These are phyloP conservation scores for Cryptococcus amylolentus DNA, from an alignment of 1,284 basidiomycete genomes.

Conservation along the genomic window DNA sequence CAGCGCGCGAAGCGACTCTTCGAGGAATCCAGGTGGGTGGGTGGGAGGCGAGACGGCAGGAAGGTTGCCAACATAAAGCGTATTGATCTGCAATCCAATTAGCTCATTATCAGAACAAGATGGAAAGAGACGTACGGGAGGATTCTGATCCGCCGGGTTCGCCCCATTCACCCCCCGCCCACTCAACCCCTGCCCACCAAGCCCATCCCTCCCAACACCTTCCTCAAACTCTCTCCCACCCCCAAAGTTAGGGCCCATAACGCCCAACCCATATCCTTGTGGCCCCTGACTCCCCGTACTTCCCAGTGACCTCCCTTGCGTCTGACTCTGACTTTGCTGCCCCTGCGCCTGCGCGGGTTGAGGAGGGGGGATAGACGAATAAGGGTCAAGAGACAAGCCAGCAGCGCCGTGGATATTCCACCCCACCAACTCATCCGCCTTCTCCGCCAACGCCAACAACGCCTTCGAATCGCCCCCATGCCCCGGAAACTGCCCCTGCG, in stretches of 20 bases:
- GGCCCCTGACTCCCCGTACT: neutral
- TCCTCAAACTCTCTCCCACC: slow-evolving; percentile 6
- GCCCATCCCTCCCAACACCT: neutral
- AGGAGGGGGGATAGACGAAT: neutral
- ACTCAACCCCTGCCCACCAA: slow-evolving; percentile 15
- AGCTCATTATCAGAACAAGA: neutral
- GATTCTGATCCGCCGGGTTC: slow-evolving; percentile 81
- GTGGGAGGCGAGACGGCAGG: slow-evolving; percentile 65
- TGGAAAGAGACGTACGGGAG: slow-evolving; percentile 58
- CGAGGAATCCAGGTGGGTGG: slow-evolving; percentile 71
- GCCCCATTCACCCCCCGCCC: slow-evolving; percentile 23
- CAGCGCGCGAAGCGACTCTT: slow-evolving; percentile 75
- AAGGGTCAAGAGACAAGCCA: neutral
- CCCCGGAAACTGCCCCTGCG: slow-evolving; percentile 12
- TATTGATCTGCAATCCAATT: slow-evolving; percentile 66
- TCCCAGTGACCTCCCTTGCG: neutral
- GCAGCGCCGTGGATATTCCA: slow-evolving; percentile 33
- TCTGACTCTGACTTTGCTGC: neutral
- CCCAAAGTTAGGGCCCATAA: neutral
- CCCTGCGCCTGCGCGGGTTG: neutral
- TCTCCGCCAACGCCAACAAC: slow-evolving; percentile 46
- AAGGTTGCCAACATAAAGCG: slow-evolving; percentile 89
- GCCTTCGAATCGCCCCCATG: slow-evolving; percentile 46
- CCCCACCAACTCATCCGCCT: slow-evolving; percentile 48
- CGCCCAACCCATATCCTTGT: neutral